Evolutionary conservation across 495 filamentous ascomycete species (phyloP), one percentile per base, ranked within the genome.

Genomic region (Aspergillus funiculosus): DNA sequence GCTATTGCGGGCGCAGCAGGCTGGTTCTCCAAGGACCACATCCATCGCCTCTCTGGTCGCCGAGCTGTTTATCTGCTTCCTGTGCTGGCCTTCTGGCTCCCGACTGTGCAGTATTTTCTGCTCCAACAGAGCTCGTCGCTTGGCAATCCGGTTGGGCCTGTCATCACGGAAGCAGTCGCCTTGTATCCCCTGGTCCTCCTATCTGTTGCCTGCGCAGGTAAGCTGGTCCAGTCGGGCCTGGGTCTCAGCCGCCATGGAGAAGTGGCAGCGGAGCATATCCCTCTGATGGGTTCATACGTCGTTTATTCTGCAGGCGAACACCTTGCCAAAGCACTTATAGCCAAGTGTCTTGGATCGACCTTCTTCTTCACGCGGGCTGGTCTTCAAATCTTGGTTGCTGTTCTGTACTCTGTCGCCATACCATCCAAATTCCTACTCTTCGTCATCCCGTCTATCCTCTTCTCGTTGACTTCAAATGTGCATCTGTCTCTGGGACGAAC

Each of bases 151-250:
- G 71, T 70, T 36, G 92, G 92, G 0, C 88, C 91, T 3, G 56
- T 88, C 11, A 60, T 89, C 48, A 92, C 85, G 0, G 85, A 92
- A 53, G 52, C 70, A 2, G 39, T 86, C 5, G 86, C 85, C 6
- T 78, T 82, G 53, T 81, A 86, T 32, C 89, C 88, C 0, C 52
- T 96, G 10, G 64, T 88, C n/a, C 62, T 81, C 18, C 52, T 94
- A 2, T 79, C 81, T 24, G 71, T 83, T 0, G 79, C 78, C 11
- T 79, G 77, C 45, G 78, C 82, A 6, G 81, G 79, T 2, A 79
- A 77, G 21, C 59, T 77, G 36, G 60, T 88, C 24, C 84, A 87
- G 24, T 62, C 67, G 18, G 62, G 76, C 21, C 34, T 69, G 35
- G 72, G 84, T 30, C 66, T 87, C n/a, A 67, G 67, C 27, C 53